Percentiles rank a stretch among this genome's conserved stretches.
These are phyloP conservation scores for Litchi chinensis DNA, from an alignment of 345 rosid species.

Conservation along the genomic window DNA sequence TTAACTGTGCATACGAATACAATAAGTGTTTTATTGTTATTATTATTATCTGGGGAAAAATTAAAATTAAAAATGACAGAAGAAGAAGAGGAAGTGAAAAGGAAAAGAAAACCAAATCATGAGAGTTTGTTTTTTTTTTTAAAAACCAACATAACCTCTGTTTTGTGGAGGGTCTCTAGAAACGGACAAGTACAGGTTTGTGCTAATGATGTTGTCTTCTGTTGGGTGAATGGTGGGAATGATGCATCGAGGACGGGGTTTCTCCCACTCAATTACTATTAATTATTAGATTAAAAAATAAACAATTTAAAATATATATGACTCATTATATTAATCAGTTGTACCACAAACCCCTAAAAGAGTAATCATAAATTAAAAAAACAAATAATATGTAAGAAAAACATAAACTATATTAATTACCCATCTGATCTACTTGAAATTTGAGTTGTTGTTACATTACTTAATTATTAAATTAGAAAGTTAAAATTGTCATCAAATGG, in stretches of 20 bases:
- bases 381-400: not conserved
- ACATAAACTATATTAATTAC: not conserved
- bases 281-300: not conserved
- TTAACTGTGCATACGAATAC: too few species aligned
- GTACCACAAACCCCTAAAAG: not conserved
- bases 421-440: slow-evolving; percentile 20
- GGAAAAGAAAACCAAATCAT: slow-evolving; percentile 24
- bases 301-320: not conserved
- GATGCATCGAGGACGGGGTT: slow-evolving; percentile 75
- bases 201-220: slow-evolving; percentile 85
- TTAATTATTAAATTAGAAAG: slow-evolving; percentile 2
- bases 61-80: not conserved
- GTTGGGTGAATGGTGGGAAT: slow-evolving; percentile 84
- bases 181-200: slow-evolving; percentile 65
- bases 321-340: slow-evolving; percentile 13
- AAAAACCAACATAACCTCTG: slow-evolving; percentile 25
- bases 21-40: too few species aligned
- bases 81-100: slow-evolving; percentile 20
- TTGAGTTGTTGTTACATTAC: slow-evolving; percentile 1
- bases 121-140: slow-evolving; percentile 23
- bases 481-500: slow-evolving; percentile 3
- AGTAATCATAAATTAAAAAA: not conserved
- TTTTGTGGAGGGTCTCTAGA: slow-evolving; percentile 31
- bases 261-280: slow-evolving; percentile 22
- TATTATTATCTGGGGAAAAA: not conserved